phyloP scores from a whole-genome alignment of 2,329 filamentous ascomycete species.

The Leptographium lundbergii region DNA sequence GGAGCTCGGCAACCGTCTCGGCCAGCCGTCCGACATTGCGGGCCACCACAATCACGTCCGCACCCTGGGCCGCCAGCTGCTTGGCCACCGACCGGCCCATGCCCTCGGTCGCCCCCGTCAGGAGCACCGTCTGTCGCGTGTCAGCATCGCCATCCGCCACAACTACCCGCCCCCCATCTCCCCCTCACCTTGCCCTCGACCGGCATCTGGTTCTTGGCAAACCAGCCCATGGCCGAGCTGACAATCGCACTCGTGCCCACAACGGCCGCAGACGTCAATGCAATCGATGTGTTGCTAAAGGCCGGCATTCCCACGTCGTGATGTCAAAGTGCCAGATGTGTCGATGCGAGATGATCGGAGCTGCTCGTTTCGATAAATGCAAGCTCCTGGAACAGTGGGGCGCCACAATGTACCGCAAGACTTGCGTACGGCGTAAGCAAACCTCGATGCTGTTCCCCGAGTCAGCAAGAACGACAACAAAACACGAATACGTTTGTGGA shows the following conservation, averaged over 20 bases:
- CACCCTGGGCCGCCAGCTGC: slow-evolving; percentile 69
- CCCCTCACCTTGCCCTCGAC: slow-evolving; percentile 66
- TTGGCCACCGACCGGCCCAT: slow-evolving; percentile 70
- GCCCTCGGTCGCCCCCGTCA: slow-evolving; percentile 88
- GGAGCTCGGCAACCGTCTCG: slow-evolving; percentile 51
- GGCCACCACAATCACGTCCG: slow-evolving; percentile 75
- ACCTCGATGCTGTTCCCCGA: not conserved
- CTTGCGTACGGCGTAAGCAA: not conserved
- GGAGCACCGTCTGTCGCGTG: slow-evolving; percentile 58
- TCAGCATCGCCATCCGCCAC: not conserved
- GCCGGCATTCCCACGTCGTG: slow-evolving; percentile 6
- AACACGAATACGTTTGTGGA: not conserved
- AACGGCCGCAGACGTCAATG: slow-evolving; percentile 17
- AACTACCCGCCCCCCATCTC: not conserved
- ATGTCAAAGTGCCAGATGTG: not conserved
- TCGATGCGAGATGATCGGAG: not conserved
- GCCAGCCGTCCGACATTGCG: slow-evolving; percentile 66
- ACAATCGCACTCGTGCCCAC: slow-evolving; percentile 20
- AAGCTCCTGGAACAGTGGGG: not conserved
- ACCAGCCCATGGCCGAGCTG: slow-evolving; percentile 50
- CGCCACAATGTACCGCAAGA: not conserved
- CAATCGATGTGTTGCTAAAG: slow-evolving; percentile 12
- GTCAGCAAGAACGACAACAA: not conserved
- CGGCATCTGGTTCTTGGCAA: slow-evolving; percentile 64
- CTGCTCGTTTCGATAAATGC: not conserved